These are phyloP conservation scores for Oryza glumipatula DNA, from an alignment of 176 grass and related monocot species.

Conservation along the genomic window DNA sequence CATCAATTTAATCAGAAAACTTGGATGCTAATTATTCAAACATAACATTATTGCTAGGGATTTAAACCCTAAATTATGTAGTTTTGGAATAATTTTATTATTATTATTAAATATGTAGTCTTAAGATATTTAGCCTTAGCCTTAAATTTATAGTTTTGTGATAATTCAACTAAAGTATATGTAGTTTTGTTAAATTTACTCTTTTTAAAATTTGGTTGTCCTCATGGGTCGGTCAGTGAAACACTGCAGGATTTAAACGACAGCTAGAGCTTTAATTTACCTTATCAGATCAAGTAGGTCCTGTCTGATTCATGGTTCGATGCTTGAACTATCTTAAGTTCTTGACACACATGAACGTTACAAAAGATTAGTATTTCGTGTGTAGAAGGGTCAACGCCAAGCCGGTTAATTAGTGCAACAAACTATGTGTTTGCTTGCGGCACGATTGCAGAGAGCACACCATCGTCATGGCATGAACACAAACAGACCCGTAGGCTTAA, in stretches of 20 bases:
- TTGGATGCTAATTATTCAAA: too few species aligned
- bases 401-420: neutral
- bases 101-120: too few species aligned
- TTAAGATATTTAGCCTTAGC: too few species aligned
- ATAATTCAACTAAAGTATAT: too few species aligned
- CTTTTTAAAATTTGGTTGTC: neutral
- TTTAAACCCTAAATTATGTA: too few species aligned
- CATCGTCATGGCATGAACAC: too few species aligned
- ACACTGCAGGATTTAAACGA: neutral
- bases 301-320: neutral
- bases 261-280: neutral
- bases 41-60: too few species aligned
- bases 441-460: neutral
- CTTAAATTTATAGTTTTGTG: too few species aligned
- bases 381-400: neutral
- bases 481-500: neutral
- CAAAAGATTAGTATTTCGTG: neutral
- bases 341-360: neutral
- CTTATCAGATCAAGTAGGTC: neutral
- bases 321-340: neutral
- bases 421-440: neutral
- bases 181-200: too few species aligned
- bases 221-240: neutral
- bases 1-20: too few species aligned
- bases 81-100: too few species aligned